Evolutionary conservation across 768 basidiomycete species (phyloP).

Genomic region (Trametes gibbosa): DNA sequence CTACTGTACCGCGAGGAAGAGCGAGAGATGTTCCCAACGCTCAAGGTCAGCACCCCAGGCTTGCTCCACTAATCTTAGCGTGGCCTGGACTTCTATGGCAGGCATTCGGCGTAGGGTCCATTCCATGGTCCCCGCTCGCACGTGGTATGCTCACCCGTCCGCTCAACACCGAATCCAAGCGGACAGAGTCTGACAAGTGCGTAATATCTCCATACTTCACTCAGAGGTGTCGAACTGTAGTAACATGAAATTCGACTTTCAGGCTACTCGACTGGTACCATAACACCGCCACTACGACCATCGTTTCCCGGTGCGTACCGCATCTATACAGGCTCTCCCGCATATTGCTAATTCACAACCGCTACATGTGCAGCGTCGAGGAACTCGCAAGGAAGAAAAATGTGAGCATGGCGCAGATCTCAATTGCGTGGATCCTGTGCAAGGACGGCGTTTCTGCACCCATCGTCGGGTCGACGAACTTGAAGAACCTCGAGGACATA

Average conservation of each 20-base stretch:
- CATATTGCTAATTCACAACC: neutral
- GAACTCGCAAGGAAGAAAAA: conserved; percentile 39
- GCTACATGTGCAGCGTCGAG: conserved; percentile 23
- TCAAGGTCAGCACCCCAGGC: conserved; percentile 21
- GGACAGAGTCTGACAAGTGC: conserved; percentile 27
- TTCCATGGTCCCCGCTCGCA: conserved; percentile 41
- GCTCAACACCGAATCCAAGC: conserved; percentile 22
- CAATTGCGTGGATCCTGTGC: conserved; percentile 27
- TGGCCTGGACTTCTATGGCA: neutral
- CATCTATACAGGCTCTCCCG: neutral
- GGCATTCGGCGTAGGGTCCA: conserved; percentile 36
- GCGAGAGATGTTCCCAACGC: conserved; percentile 47
- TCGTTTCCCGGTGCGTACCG: neutral
- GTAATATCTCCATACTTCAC: neutral
- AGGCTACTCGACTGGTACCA: neutral
- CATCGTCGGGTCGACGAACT: conserved; percentile 40
- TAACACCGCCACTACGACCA: neutral
- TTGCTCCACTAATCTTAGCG: neutral
- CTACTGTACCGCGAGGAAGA: conserved; percentile 62
- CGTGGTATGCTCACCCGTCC: conserved; percentile 34
- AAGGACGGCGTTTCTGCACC: conserved; percentile 39
- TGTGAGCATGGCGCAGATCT: conserved; percentile 41
- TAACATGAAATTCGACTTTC: neutral
- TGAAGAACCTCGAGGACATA: conserved; percentile 41
- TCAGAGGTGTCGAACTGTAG: neutral